Base-by-base conservation (phyloP, 1,139 yeast species). In the Kluyveromyces sp. region DNA sequence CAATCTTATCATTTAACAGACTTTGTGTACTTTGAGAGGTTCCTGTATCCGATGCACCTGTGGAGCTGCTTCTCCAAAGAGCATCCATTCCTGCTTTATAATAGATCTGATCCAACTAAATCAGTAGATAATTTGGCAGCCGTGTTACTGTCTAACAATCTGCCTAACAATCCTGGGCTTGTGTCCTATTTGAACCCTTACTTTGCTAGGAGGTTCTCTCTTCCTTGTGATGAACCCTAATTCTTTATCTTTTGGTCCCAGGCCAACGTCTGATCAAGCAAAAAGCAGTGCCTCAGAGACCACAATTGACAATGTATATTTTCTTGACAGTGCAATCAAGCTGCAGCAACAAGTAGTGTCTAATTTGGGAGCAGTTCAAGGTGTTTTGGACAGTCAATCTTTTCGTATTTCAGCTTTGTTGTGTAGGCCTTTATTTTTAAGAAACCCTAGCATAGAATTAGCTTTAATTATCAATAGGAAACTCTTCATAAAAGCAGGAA, bases 1-100 rank as follows among this genome's bases (percentile, higher is more conserved):
- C 73, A 42, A 86, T 63, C 48, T 79, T 80, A 54, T 86, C 95
- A 0, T 84, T 73, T 60, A 79, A 61, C 47, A 74, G 66, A 34
- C 67, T 65, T 33, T 61, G 66, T 29, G 49, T 26, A 16, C 42
- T 42, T 20, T 35, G 46, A 13, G 39, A n/a, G 28, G 22, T 11
- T 13, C 43, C 18, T 20, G 38, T 16, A 33, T 33, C 37, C 8
- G 25, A 31, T 15, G 39, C 20, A 3, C 41, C 33, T 11, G 33
- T 32, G 8, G 38, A 22, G 26, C 26, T 35, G 28, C 41, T 34
- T 22, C 39, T 38, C 36, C 45, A 36, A 29, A 40, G 37, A 15
- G 46, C 33, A 19, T 42, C 45, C 40, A 45, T 39, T 36, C 9
- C 41, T 34, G 16, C 26, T 11, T 33, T 25, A 13, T 28, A 15